Base-by-base conservation (phyloP, 176 grass and related monocot genomes). In the Oryza glumipatula region DNA sequence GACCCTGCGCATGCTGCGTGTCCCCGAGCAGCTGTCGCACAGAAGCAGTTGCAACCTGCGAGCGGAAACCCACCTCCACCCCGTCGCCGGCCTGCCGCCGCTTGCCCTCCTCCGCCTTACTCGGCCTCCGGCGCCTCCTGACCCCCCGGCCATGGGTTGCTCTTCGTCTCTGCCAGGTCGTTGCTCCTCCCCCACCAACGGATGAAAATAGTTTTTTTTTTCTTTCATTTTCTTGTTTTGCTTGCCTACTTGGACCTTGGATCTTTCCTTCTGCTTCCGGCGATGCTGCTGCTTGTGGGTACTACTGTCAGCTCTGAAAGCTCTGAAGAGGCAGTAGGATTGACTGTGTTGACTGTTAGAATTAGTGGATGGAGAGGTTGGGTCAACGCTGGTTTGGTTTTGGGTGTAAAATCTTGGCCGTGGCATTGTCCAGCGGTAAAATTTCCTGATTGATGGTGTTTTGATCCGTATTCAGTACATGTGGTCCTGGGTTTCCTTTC, bases 81-180 rank as follows among this genome's bases (percentile, higher is more conserved):
- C 16, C 16, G 52, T n/a, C 19, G 56, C 56, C 2, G 19, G 56
- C 56, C 19, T 9, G 6, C 56, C 17, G 7, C 32, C n/a, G 72
- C 15, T 32, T 11, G 11, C 73, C 51, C 39, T 26, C 70, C 4
- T 41, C 70, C 4, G 70, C 36, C 52, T 8, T 60, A 24, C 19
- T 32, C 17, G 9, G 13, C 68, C 11, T 10, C 44, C 76, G 84
- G 68, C 1, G 15, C 39, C 5, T 22, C 39, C 15, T 16, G 36
- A 14, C 30, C 28, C 9, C 9, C 56, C 15, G 43, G 43, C 67
- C 60, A 86, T 86, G 84, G 84, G 84, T 12, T 86, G 84, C 33
- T 86, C 84, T n/a, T 74, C 85, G 14, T 86, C 85, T 3, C 45
- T 80, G 7, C 77, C 85, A 86, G 85, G 77, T 80, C 14, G 11